Conservation (phyloP, 2,329 filamentous ascomycete genomes). For the Sporothrix dimorphospora region DNA sequence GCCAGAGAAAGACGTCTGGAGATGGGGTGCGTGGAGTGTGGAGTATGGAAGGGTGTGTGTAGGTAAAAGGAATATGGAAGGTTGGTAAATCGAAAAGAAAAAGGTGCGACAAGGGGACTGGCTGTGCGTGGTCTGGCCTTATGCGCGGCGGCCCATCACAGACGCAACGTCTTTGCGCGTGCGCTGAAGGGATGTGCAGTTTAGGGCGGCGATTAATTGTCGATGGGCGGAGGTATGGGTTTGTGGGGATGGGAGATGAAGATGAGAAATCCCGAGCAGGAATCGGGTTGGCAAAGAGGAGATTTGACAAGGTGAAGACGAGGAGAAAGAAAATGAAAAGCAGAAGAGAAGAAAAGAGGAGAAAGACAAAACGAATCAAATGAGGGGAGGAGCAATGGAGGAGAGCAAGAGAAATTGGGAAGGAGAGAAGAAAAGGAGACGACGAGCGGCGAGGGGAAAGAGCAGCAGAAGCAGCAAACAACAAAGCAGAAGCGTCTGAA, state of each 20-base stretch:
- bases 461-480: background rate
- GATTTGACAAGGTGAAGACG: background rate
- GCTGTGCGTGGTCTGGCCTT: constrained; percentile 19
- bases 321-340: background rate
- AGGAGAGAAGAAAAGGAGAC: background rate
- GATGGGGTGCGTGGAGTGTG: background rate
- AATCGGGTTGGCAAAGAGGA: background rate
- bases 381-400: background rate
- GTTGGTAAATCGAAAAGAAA: background rate
- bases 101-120: constrained; percentile 12
- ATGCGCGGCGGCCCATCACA: constrained; percentile 22
- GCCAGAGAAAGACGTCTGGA: background rate
- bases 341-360: background rate
- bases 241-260: background rate
- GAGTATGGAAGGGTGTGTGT: background rate
- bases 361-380: background rate
- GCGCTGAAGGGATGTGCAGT: background rate
- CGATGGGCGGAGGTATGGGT: background rate
- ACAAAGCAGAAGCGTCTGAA: background rate
- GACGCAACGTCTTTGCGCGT: background rate
- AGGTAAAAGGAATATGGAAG: background rate
- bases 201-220: background rate
- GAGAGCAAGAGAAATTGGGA: background rate
- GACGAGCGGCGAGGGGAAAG: background rate
- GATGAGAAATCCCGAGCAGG: background rate